phyloP scores from a whole-genome alignment of 768 basidiomycete genomes.

The Leucogyrophana mollusca region DNA sequence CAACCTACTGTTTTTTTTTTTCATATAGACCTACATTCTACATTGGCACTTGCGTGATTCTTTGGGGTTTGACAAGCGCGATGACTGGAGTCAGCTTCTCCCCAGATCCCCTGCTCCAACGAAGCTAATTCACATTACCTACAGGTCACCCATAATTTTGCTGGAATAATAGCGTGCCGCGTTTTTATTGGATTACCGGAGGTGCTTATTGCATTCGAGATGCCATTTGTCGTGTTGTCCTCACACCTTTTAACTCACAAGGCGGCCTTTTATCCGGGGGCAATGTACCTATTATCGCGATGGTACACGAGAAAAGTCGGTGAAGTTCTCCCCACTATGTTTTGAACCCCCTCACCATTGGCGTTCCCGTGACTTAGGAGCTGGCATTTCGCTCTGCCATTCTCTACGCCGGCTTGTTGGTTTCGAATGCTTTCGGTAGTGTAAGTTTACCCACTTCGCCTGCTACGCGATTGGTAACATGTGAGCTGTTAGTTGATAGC shows the following conservation, averaged over 20 bases:
- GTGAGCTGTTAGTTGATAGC: slow-evolving; percentile 52
- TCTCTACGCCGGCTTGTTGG: slow-evolving; percentile 54
- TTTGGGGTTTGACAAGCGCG: slow-evolving; percentile 65
- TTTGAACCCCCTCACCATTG: neutral
- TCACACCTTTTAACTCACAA: slow-evolving; percentile 11
- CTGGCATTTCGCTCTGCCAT: slow-evolving; percentile 62
- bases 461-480: neutral
- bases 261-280: slow-evolving; percentile 66
- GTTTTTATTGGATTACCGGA: slow-evolving; percentile 66
- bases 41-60: slow-evolving; percentile 56
- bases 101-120: neutral
- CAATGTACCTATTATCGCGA: slow-evolving; percentile 33
- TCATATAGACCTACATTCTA: slow-evolving; percentile 54
- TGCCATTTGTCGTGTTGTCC: neutral
- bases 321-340: neutral
- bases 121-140: neutral
- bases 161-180: slow-evolving; percentile 56
- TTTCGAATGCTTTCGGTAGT: slow-evolving; percentile 67
- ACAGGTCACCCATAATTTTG: slow-evolving; percentile 54
- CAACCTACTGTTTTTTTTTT: neutral
- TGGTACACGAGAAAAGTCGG: slow-evolving; percentile 23
- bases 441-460: slow-evolving; percentile 32
- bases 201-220: slow-evolving; percentile 19
- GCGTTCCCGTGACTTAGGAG: slow-evolving; percentile 38
- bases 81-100: slow-evolving; percentile 51